phyloP scores from a whole-genome alignment of 1,284 basidiomycete genomes.

The Bondarzewia mesenterica region DNA sequence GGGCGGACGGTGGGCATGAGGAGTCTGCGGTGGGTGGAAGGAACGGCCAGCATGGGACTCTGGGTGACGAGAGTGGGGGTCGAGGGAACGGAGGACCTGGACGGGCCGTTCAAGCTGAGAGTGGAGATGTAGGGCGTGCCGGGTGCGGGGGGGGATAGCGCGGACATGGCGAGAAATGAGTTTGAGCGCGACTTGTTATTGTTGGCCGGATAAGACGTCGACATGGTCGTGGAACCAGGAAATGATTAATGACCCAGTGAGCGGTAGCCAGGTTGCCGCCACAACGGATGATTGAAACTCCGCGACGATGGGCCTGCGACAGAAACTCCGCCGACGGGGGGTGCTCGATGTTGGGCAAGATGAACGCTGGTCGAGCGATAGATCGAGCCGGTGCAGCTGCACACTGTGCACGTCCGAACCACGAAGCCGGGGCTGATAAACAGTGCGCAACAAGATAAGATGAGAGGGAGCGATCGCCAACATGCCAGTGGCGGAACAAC shows the following conservation, averaged over 20 bases:
- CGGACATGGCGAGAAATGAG: not conserved
- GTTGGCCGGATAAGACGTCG: not conserved
- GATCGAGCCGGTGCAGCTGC: no score
- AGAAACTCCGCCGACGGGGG: no score
- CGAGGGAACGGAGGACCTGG: not conserved
- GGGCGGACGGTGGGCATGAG: constrained; percentile 8
- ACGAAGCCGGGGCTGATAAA: not conserved
- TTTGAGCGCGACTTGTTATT: not conserved
- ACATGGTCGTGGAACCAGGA: no score
- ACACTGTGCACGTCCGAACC: no score
- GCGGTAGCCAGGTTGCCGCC: no score
- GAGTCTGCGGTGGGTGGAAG: not conserved
- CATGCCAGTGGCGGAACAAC: not conserved
- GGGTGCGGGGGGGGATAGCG: not conserved
- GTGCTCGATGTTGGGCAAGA: no score
- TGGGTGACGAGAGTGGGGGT: not conserved
- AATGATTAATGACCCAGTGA: not conserved
- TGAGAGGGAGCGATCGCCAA: not conserved
- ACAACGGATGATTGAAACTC: not conserved
- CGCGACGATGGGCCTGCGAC: no score
- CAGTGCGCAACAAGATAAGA: not conserved
- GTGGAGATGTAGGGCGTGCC: not conserved
- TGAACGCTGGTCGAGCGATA: not conserved
- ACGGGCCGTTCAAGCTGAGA: not conserved
- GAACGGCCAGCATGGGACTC: not conserved